Percentiles rank a stretch among this genome's conserved stretches.
These are phyloP conservation scores for Benincasa hispida DNA, from an alignment of 306 rosid species.

Conservation along the genomic window DNA sequence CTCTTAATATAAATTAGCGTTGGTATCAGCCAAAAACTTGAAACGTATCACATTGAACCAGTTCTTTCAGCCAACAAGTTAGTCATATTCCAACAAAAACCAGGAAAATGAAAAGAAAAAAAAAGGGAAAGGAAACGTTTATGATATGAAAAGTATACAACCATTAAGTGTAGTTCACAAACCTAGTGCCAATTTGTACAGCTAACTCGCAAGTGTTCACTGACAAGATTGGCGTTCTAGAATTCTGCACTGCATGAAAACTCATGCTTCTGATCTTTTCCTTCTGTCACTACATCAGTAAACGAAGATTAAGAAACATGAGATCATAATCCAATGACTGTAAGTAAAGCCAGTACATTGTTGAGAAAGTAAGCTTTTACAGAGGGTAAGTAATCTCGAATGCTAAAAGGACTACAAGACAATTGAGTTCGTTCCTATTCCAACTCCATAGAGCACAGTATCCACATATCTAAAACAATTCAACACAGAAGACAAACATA, in stretches of 20 bases:
- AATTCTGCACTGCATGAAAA: background rate
- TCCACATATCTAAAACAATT: background rate
- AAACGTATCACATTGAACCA: background rate
- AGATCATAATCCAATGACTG: background rate
- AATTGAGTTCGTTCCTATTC: background rate
- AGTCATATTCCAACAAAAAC: background rate
- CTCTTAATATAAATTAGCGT: background rate
- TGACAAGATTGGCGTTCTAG: background rate
- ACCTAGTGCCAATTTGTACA: background rate
- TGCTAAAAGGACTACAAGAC: background rate
- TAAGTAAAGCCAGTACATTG: background rate
- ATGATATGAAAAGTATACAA: background rate
- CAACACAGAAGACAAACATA: background rate
- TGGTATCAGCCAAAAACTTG: background rate
- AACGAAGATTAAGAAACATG: background rate
- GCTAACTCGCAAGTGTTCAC: background rate
- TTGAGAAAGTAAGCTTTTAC: background rate
- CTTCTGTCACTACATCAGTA: background rate
- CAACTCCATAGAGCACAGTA: background rate
- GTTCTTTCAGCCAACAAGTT: background rate
- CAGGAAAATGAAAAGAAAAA: background rate
- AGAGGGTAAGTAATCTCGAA: background rate
- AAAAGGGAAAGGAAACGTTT: background rate
- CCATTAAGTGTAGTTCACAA: background rate
- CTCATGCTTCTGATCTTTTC: background rate